These are phyloP conservation scores for Cucumis hystrix DNA, from an alignment of 306 rosid genomes.

Conservation along the genomic window DNA sequence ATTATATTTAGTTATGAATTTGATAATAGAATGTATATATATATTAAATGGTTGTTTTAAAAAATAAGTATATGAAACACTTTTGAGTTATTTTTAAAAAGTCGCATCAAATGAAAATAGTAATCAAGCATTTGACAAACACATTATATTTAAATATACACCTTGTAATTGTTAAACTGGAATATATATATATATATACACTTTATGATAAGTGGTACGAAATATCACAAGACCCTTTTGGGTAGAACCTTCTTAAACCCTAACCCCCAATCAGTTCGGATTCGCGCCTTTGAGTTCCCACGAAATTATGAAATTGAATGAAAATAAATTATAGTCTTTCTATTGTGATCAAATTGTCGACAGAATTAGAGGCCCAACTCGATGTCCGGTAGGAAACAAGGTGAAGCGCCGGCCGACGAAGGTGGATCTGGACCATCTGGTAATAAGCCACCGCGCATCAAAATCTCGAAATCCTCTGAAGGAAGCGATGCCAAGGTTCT, in stretches of 20 bases:
- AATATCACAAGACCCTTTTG: not conserved
- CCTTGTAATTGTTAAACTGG: too few relatives aligned
- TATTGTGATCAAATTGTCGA: not conserved
- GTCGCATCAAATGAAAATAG: too few relatives aligned
- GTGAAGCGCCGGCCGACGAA: slow-evolving; percentile 45
- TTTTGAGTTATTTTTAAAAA: too few relatives aligned
- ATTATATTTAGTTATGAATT: too few relatives aligned
- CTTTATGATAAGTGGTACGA: not conserved
- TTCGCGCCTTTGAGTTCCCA: slow-evolving; percentile 4
- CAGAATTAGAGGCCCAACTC: not conserved
- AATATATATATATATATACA: too few relatives aligned
- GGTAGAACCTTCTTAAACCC: not conserved
- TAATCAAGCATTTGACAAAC: too few relatives aligned
- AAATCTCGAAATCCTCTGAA: slow-evolving; percentile 46
- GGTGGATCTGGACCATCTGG: slow-evolving; percentile 28
- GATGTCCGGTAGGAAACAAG: slow-evolving; percentile 38
- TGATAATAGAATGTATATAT: too few relatives aligned
- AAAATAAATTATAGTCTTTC: not conserved
- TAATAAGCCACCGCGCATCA: slow-evolving; percentile 46
- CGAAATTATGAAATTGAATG: not conserved
- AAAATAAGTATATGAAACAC: too few relatives aligned
- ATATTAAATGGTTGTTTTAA: too few relatives aligned
- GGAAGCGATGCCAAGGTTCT: slow-evolving; percentile 55
- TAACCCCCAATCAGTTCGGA: not conserved
- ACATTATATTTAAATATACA: too few relatives aligned